Evolutionary conservation across 2,329 filamentous ascomycete species (phyloP).

Genomic region (Alternaria longipes): DNA sequence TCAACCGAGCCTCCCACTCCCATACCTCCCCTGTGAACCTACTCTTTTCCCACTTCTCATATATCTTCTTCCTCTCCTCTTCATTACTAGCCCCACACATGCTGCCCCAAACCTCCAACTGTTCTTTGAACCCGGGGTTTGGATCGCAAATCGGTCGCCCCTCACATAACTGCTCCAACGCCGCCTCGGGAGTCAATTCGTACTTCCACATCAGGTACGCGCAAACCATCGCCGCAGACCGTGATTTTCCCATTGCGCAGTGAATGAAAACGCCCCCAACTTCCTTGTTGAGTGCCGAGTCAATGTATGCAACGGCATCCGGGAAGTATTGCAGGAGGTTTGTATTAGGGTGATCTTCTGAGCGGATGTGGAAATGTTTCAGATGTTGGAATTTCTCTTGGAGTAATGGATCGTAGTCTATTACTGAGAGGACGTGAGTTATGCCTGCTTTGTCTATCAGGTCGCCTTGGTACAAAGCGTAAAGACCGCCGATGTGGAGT

Average conservation of each 20-base stretch:
- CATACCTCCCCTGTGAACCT: conserved; percentile 49
- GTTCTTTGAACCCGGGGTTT: conserved; percentile 48
- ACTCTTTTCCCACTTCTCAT: conserved; percentile 44
- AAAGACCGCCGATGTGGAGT: conserved; percentile 55
- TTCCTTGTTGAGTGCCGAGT: conserved; percentile 27
- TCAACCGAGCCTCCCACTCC: conserved; percentile 46
- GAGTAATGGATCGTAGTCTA: conserved; percentile 45
- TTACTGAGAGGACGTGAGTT: conserved; percentile 45
- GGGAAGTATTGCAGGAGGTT: conserved; percentile 41
- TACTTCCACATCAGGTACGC: conserved; percentile 48
- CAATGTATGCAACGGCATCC: conserved; percentile 33
- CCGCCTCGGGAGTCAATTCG: conserved; percentile 23
- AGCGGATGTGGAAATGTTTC: conserved; percentile 42
- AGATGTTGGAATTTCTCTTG: conserved; percentile 39
- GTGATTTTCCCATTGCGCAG: conserved; percentile 49
- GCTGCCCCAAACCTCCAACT: conserved; percentile 38
- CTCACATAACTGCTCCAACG: conserved; percentile 42
- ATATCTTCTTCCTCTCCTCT: conserved; percentile 33
- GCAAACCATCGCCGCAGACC: conserved; percentile 44
- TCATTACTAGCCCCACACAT: conserved; percentile 37
- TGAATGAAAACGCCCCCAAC: conserved; percentile 43
- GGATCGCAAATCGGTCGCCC: conserved; percentile 48
- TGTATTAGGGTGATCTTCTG: conserved; percentile 47
- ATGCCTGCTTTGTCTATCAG: conserved; percentile 44
- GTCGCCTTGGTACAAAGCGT: conserved; percentile 53